Conservation (phyloP, 1,284 basidiomycete genomes). For the Apiotrichum mycotoxinovorans region DNA sequence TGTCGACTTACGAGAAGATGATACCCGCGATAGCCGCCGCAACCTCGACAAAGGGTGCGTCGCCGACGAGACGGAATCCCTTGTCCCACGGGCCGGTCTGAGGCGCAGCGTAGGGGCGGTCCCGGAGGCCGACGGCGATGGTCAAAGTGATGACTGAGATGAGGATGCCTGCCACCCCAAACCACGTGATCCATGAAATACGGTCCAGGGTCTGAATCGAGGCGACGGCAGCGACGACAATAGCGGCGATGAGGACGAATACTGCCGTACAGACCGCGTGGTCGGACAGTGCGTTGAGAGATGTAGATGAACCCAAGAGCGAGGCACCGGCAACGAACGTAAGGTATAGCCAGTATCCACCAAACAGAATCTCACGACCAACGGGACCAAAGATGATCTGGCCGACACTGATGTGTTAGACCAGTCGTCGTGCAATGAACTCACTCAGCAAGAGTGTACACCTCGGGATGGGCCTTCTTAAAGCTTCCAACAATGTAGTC, state of each 20-base stretch:
- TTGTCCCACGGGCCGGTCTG: constrained; percentile 31
- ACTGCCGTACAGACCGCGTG: constrained; percentile 37
- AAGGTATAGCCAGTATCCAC: constrained; percentile 19
- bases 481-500: constrained; percentile 21
- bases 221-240: constrained; percentile 29
- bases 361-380: constrained; percentile 30
- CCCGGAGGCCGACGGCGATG: constrained; percentile 39
- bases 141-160: constrained; percentile 34
- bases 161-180: constrained; percentile 30
- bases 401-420: constrained; percentile 14
- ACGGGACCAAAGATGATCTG: constrained; percentile 22
- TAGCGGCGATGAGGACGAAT: constrained; percentile 30
- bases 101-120: constrained; percentile 43
- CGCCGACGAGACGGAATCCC: constrained; percentile 22
- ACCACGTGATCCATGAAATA: constrained; percentile 40
- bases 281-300: constrained; percentile 32
- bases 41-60: constrained; percentile 27
- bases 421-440: neutral
- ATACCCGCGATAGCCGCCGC: constrained; percentile 35
- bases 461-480: constrained; percentile 20
- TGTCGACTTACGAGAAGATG: constrained; percentile 21
- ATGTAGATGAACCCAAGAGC: constrained; percentile 27
- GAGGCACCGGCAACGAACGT: constrained; percentile 27
- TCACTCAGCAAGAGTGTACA: constrained; percentile 24
- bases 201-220: constrained; percentile 35